Base-by-base conservation (phyloP, 768 basidiomycete genomes). In the Boletus pseudopeckii region DNA sequence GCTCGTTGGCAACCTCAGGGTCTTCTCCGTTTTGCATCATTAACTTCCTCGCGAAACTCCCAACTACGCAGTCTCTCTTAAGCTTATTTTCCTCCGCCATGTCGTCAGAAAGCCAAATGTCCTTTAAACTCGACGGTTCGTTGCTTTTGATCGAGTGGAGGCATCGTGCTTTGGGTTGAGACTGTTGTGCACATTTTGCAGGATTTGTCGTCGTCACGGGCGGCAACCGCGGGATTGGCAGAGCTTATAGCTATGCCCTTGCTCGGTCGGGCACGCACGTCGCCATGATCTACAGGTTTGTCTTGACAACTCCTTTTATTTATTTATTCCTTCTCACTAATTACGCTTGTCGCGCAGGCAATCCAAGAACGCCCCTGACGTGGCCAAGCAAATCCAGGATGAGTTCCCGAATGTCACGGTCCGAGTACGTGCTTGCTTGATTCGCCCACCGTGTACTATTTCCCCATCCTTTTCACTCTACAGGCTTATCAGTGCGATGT, bases 401-500 rank as follows among this genome's bases (percentile, higher is more conserved):
- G 65, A 81, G 50, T 82, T 77, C 60, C 65, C 62, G 1, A 69
- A 74, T 26, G 64, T 76, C 38, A 73, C 75, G 69, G 85, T 76
- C 34, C 34, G n/a, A 26, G 68, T 67, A 53, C 39, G 64, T 55
- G 4, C 10, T 30, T n/a, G 3, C 15, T 18, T 3, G 3, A 11
- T 24, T 7, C 7, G 6, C 5, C 3, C 10, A 1, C 2, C 18
- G 24, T 1, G 9, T 5, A 3, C 15, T 7, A 20, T 5, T 15
- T 37, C 0, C 2, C 26, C 7, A 10, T 7, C 1, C 33, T 13
- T n/a, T 22, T 5, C 17, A 1, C 6, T 2, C 4, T 20, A 4
- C n/a, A 82, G 83, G 82, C 84, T 0, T 86, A 78, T 49, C 72
- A 85, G 67, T 83, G 82, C 55, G 83, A 86, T 56, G 84, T 86